Conservation (phyloP, 2,329 filamentous ascomycete species). For the Davidsoniella eucalypti region DNA sequence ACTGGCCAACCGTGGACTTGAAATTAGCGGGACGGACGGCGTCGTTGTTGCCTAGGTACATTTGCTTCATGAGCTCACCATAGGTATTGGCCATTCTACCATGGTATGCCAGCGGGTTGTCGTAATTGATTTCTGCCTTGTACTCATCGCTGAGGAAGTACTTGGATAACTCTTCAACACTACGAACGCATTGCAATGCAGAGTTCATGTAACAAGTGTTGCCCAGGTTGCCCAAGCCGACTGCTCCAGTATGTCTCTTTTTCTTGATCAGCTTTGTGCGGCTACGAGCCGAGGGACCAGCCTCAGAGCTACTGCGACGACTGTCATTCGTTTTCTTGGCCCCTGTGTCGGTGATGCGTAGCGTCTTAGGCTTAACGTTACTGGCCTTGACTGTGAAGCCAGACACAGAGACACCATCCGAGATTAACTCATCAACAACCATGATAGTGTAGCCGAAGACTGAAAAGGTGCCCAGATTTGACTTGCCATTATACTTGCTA, state of each 20-base stretch:
- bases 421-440: slow-evolving; percentile 66
- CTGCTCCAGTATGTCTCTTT: slow-evolving; percentile 56
- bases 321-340: slow-evolving; percentile 24
- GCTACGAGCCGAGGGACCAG: slow-evolving; percentile 51
- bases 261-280: slow-evolving; percentile 52
- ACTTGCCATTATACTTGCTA: slow-evolving; percentile 59
- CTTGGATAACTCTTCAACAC: slow-evolving; percentile 80
- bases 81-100: slow-evolving; percentile 81
- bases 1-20: slow-evolving; percentile 38
- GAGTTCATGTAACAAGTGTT: slow-evolving; percentile 99
- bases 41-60: slow-evolving; percentile 56
- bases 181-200: slow-evolving; percentile 82
- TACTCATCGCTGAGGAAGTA: slow-evolving; percentile 71
- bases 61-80: slow-evolving; percentile 54
- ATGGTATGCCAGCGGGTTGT: slow-evolving; percentile 71
- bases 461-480: slow-evolving; percentile 47
- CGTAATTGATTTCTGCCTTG: slow-evolving; percentile 64
- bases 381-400: background rate
- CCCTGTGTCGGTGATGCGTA: slow-evolving; percentile 3
- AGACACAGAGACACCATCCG: slow-evolving; percentile 37
- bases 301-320: slow-evolving; percentile 47
- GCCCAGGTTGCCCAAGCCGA: slow-evolving; percentile 76
- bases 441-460: slow-evolving; percentile 59
- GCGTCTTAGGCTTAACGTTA: slow-evolving; percentile 13
- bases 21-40: slow-evolving; percentile 55